phyloP scores from a whole-genome alignment of 2,329 filamentous ascomycete species.

The Elsinoe australis region DNA sequence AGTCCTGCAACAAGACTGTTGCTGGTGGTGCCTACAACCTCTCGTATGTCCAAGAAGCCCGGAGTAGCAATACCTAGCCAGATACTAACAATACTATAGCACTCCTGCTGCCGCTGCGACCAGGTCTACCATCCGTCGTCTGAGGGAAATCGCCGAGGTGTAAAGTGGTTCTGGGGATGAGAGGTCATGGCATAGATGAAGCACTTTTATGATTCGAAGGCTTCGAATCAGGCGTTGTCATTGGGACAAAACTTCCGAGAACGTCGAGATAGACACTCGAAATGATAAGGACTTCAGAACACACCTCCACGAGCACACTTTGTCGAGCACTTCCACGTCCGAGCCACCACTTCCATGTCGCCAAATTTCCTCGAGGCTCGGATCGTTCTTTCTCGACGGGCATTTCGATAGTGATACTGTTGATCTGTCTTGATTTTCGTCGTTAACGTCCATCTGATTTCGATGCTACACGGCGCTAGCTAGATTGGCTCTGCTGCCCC shows the following conservation, averaged over 20 bases:
- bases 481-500: too few relatives aligned
- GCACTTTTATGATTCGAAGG: conserved; percentile 21
- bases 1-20: conserved; percentile 86
- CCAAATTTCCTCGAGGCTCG: too few relatives aligned
- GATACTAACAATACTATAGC: conserved; percentile 40
- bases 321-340: background rate
- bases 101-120: conserved; percentile 90
- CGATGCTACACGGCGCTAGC: too few relatives aligned
- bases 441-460: too few relatives aligned
- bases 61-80: conserved; percentile 1
- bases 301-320: background rate
- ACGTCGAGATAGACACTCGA: conserved; percentile 12
- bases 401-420: too few relatives aligned
- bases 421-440: too few relatives aligned
- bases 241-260: conserved; percentile 5
- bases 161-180: conserved; percentile 40
- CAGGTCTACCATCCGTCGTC: conserved; percentile 91
- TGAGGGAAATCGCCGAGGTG: conserved; percentile 96
- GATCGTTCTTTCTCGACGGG: too few relatives aligned
- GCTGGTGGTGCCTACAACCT: conserved; percentile 92
- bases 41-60: conserved; percentile 64
- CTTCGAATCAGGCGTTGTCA: conserved; percentile 19
- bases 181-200: conserved; percentile 19
- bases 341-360: background rate
- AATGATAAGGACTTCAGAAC: conserved; percentile 15